Conservation (phyloP, 768 basidiomycete species). For the Pisolithus microcarpus region DNA sequence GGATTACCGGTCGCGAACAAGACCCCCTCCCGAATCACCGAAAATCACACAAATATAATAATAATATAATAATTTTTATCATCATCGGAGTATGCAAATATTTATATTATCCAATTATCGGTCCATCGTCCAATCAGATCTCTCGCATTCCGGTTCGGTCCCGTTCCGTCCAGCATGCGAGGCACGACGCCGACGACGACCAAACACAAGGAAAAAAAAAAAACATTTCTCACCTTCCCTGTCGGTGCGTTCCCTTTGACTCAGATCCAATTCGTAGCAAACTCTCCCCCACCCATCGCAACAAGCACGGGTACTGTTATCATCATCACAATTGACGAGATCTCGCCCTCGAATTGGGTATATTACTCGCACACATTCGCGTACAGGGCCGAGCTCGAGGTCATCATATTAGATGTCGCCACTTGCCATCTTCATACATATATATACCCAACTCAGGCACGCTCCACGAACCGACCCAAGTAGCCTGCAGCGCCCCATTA, state of each 20-base stretch:
- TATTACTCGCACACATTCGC: background rate
- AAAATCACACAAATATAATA: background rate
- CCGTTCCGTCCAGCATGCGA: slow-evolving; percentile 2
- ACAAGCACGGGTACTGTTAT: background rate
- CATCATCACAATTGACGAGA: background rate
- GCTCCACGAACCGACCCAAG: background rate
- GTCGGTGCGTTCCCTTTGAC: background rate
- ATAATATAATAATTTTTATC: background rate
- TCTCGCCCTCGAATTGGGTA: background rate
- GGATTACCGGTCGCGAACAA: slow-evolving; percentile 33
- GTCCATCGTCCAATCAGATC: slow-evolving; percentile 5
- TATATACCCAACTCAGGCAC: background rate
- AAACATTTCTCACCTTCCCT: background rate
- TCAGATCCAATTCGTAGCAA: background rate
- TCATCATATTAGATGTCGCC: background rate
- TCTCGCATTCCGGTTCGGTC: slow-evolving; percentile 6
- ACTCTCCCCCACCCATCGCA: background rate
- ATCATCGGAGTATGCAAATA: background rate
- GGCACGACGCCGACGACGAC: background rate
- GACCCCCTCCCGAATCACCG: slow-evolving; percentile 3
- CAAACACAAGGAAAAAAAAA: background rate
- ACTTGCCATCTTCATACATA: background rate
- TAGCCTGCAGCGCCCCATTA: too few species aligned
- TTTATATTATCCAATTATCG: background rate
- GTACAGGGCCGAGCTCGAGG: background rate